Percentiles rank a stretch among this genome's conserved stretches.
Conservation (phyloP, 805 yeast genomes). For the Cyberlindnera galapagoensis region DNA sequence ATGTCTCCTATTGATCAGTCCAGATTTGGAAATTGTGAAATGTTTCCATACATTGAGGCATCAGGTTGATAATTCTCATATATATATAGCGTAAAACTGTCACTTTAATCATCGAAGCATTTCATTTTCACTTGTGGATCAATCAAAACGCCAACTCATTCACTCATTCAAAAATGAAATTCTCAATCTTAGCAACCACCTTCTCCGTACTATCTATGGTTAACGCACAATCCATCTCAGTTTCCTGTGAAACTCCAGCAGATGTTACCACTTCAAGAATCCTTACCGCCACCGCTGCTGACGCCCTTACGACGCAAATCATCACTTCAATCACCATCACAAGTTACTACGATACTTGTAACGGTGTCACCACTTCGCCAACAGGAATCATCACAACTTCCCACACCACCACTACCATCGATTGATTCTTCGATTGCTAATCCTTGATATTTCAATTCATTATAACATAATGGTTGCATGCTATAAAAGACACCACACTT, state of each 20-base stretch:
- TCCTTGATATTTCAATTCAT: too few relatives aligned
- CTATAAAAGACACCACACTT: too few relatives aligned
- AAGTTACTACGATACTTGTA: constrained; percentile 9
- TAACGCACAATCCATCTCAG: constrained; percentile 2
- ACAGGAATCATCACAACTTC: background rate
- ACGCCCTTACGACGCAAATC: constrained; percentile 1
- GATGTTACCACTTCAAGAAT: constrained; percentile 2
- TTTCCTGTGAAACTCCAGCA: constrained; percentile 6
- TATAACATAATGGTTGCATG: too few relatives aligned
- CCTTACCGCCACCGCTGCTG: constrained; percentile 1
- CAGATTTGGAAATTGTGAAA: too few relatives aligned
- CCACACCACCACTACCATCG: constrained; percentile 1
- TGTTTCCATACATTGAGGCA: too few relatives aligned
- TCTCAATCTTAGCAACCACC: constrained; percentile 1
- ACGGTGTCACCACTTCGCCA: constrained; percentile 6
- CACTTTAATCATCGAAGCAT: background rate
- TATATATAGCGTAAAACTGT: background rate
- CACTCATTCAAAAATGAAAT: constrained; percentile 2
- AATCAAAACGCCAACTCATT: background rate
- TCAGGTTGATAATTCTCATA: background rate
- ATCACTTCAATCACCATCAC: constrained; percentile 7
- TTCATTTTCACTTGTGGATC: background rate
- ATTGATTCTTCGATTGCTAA: too few relatives aligned
- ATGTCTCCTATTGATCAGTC: too few relatives aligned
- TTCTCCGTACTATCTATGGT: background rate